Conservation (phyloP, 805 yeast genomes). For the Suhomyces sp. region DNA sequence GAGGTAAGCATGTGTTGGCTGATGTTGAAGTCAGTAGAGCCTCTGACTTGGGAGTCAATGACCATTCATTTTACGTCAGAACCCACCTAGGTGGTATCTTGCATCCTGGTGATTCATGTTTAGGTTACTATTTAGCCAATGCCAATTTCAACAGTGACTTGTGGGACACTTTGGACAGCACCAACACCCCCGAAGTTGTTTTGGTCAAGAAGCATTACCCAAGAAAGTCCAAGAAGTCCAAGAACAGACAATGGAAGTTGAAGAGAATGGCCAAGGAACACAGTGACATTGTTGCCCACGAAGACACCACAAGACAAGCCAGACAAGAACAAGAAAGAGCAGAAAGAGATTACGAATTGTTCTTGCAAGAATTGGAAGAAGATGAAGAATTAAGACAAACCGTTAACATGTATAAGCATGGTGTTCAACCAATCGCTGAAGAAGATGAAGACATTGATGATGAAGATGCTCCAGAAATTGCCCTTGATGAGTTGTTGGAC, state of each 20-base stretch:
- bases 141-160: conserved; percentile 86
- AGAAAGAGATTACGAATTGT: conserved; percentile 90
- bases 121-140: conserved; percentile 86
- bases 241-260: conserved; percentile 85
- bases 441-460: conserved; percentile 51
- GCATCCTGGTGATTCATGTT: conserved; percentile 93
- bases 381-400: conserved; percentile 92
- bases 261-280: conserved; percentile 98
- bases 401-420: conserved; percentile 81
- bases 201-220: conserved; percentile 86
- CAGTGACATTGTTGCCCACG: conserved; percentile 78
- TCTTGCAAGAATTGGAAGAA: conserved; percentile 96
- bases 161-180: conserved; percentile 66
- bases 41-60: conserved; percentile 83
- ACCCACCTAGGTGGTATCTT: conserved; percentile 91
- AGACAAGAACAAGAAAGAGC: conserved; percentile 89
- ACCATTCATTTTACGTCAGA: conserved; percentile 76
- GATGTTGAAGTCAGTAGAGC: conserved; percentile 91
- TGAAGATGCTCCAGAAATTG: conserved; percentile 84
- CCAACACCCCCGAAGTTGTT: conserved; percentile 78
- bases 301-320: conserved; percentile 60
- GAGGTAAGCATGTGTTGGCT: conserved; percentile 79
- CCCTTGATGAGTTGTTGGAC: conserved; percentile 88
- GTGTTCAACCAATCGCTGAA: conserved; percentile 35
- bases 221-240: conserved; percentile 71